phyloP scores from a whole-genome alignment of 768 basidiomycete genomes.

The Mycena alexandri region DNA sequence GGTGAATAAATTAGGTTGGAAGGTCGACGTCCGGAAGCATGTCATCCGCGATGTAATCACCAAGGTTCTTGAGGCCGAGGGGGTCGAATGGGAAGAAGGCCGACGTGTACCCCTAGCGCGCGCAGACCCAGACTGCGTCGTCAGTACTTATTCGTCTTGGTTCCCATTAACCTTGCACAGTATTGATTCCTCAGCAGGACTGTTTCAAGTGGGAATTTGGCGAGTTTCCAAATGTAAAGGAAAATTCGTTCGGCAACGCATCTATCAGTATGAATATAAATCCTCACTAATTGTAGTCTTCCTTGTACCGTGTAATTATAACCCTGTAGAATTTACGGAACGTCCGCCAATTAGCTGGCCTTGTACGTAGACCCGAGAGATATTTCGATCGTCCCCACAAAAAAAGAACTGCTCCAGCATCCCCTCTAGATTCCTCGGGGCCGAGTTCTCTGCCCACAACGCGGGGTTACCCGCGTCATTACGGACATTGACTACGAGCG shows the following conservation, averaged over 20 bases:
- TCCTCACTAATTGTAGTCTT: constrained; percentile 1
- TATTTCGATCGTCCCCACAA: constrained; percentile 89
- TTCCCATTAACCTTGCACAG: constrained; percentile 5
- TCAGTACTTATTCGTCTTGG: constrained; percentile 44
- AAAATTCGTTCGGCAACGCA: background rate
- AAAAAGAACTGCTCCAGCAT: constrained; percentile 89
- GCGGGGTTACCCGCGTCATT: constrained; percentile 66
- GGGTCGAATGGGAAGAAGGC: constrained; percentile 64
- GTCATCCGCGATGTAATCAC: constrained; percentile 77
- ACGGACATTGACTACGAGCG: constrained; percentile 76
- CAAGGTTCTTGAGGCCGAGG: constrained; percentile 63
- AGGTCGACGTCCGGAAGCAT: constrained; percentile 84
- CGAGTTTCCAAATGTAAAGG: constrained; percentile 41
- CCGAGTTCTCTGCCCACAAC: constrained; percentile 64
- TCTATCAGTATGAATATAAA: constrained; percentile 10
- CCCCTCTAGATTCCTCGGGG: constrained; percentile 57
- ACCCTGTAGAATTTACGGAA: constrained; percentile 32
- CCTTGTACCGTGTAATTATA: constrained; percentile 19
- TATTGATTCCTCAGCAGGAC: constrained; percentile 59
- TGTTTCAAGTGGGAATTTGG: constrained; percentile 86
- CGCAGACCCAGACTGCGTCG: constrained; percentile 76
- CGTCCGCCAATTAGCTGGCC: constrained; percentile 83
- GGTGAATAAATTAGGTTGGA: constrained; percentile 84
- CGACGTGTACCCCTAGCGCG: constrained; percentile 69
- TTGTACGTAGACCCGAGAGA: constrained; percentile 86